A percentile compares a stretch with the other conserved stretches of the same genome.
Conservation (phyloP, 2,329 filamentous ascomycete species). For the Ampelomyces quisqualis region DNA sequence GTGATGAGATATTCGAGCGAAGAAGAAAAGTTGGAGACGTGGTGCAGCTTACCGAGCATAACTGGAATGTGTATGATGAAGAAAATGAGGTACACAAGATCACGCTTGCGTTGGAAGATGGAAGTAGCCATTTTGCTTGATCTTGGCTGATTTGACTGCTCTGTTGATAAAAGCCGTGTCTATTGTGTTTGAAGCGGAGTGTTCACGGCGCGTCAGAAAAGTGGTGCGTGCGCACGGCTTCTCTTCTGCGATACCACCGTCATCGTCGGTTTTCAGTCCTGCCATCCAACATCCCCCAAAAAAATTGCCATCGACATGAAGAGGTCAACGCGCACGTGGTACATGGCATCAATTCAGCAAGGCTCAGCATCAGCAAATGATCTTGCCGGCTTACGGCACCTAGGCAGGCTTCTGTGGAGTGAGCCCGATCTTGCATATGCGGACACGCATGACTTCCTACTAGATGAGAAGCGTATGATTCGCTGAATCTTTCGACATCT, state of each 20-base stretch:
- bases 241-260: background rate
- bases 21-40: background rate
- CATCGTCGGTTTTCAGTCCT: background rate
- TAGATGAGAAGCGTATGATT: no score
- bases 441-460: no score
- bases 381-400: no score
- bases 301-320: background rate
- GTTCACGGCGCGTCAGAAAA: constrained; percentile 1
- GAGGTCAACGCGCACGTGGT: no score
- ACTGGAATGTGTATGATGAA: constrained; percentile 63
- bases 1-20: background rate
- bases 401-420: no score
- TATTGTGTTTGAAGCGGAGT: background rate
- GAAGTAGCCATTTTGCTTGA: constrained; percentile 28
- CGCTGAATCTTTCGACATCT: no score
- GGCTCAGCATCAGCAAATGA: no score
- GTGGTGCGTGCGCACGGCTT: background rate
- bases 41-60: constrained; percentile 55
- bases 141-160: no score
- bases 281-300: background rate
- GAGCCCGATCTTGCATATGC: no score
- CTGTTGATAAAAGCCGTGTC: no score
- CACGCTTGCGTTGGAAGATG: constrained; percentile 46
- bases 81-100: constrained; percentile 58
- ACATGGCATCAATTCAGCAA: no score